Evolutionary conservation across 2,329 filamentous ascomycete genomes (phyloP), one percentile per base, ranked within the genome.

Genomic region (Neofusicoccum cordaticola): DNA sequence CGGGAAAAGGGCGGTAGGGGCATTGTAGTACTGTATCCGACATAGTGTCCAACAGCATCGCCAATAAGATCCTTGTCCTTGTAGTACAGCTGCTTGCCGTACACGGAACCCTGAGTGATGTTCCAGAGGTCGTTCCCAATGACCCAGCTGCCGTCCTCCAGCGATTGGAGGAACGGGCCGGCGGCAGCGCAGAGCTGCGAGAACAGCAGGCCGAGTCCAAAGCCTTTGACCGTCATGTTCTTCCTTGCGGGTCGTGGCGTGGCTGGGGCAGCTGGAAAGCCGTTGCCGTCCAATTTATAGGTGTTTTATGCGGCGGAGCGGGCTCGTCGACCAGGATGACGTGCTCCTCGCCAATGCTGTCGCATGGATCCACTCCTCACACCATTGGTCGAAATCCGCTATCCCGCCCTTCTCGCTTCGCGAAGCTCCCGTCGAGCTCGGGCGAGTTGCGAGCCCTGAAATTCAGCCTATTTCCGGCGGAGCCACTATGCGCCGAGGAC

Each of bases 91-190:
- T 79, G 77, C n/a, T 72, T 75, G 11, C 75, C 79, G 64, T 77
- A 79, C 58, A 73, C 73, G 1, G 70, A 65, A 3, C 74, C 73
- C 58, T 78, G 75, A 0, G 78, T 80, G 31, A 79, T 72, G 66
- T 80, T 80, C 78, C 78, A 80, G 1, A 79, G 65, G 13, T 74
- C 72, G 66, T 80, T 80, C 0, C 78, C 78, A 48, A 80, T 69
- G 7, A 75, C 60, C 4, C 74, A 75, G 13, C 72, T 71, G 47
- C 73, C 69, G 47, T 73, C 69, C 31, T 74, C 71, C 6, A 75
- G 22, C 34, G 73, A 68, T 31, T 73, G 72, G 7, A 78, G 63
- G 52, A 78, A 78, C 56, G 69, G 69, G 0, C 67, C 68, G 5
- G 44, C 35, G 35, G 58, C 58, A 5, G 58, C 45, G 58, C 45